phyloP scores from a whole-genome alignment of 352 stramenopile species.

The Pythium apleroticum region DNA sequence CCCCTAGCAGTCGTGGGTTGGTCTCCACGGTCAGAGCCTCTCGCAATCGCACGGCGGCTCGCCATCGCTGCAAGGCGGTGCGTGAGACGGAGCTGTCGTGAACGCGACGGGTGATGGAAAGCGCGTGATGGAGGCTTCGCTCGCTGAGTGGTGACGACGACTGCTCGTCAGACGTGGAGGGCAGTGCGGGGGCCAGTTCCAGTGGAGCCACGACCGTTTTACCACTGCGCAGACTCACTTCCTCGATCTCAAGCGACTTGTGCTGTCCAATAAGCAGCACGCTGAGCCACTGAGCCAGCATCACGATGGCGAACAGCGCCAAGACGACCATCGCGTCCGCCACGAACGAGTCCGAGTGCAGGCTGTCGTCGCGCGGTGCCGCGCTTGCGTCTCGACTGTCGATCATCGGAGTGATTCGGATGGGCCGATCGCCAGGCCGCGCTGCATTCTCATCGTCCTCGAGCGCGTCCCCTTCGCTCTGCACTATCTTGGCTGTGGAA shows the following conservation, averaged over 20 bases:
- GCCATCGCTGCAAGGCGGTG: background rate
- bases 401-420: background rate
- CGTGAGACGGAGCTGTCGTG: background rate
- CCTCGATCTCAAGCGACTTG: background rate
- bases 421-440: background rate
- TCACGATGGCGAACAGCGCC: background rate
- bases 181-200: background rate
- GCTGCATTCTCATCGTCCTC: background rate
- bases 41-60: background rate
- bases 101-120: background rate
- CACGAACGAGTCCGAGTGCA: background rate
- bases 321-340: background rate
- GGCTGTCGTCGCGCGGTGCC: background rate
- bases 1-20: background rate
- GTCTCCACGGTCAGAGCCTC: background rate
- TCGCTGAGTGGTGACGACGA: background rate
- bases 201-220: background rate
- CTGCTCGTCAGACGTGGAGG: too few species aligned
- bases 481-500: background rate
- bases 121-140: background rate
- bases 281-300: background rate
- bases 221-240: background rate
- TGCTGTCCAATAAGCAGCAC: background rate
- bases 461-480: background rate
- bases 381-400: background rate